Conservation (phyloP, 164 flowering plant species). For the Saururus chinensis region DNA sequence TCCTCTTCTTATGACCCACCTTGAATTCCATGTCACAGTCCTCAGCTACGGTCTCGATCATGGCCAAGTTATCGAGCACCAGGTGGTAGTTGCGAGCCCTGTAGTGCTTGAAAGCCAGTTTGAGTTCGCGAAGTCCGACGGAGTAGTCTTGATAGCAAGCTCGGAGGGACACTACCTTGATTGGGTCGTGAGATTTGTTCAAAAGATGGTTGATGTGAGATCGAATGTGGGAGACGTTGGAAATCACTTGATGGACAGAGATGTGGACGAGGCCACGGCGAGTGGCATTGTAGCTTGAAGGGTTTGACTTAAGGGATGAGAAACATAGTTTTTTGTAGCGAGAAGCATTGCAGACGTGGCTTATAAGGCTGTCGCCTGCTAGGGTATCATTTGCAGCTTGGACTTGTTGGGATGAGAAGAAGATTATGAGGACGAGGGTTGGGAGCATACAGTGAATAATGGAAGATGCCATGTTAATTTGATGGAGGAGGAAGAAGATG, state of each 20-base stretch:
- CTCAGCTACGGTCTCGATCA: background rate
- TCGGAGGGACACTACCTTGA: background rate
- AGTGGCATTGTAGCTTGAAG: background rate
- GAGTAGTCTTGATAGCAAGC: background rate
- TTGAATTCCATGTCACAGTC: background rate
- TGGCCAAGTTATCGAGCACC: background rate
- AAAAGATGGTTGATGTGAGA: background rate
- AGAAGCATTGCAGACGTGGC: background rate
- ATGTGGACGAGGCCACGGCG: background rate
- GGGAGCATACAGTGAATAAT: too few species aligned
- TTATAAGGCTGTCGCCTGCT: background rate
- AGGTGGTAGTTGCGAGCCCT: background rate
- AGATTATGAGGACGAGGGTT: background rate
- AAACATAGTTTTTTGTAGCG: background rate
- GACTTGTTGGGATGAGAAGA: background rate
- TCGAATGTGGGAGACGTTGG: background rate
- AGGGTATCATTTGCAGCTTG: background rate
- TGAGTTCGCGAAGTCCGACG: background rate
- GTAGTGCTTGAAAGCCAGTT: background rate
- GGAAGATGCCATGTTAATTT: too few species aligned
- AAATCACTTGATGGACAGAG: background rate
- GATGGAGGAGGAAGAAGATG: too few species aligned
- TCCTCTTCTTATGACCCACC: background rate
- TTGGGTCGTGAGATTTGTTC: background rate
- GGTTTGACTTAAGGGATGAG: background rate